phyloP scores from a whole-genome alignment of 768 basidiomycete species.

The Galerina sulciceps region DNA sequence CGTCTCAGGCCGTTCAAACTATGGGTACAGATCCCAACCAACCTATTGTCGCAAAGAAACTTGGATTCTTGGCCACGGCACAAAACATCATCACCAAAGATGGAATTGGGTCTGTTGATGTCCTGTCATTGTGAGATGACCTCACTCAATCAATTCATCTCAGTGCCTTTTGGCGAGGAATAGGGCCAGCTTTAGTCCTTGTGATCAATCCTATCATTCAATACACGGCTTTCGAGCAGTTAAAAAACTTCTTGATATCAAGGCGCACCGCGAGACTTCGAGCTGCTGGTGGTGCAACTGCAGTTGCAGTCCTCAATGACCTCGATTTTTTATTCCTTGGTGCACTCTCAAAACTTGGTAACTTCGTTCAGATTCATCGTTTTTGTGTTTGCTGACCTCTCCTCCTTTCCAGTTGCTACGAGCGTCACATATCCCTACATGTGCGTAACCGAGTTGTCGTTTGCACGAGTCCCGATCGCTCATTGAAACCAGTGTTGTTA shows the following conservation, averaged over 20 bases:
- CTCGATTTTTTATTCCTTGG: conserved; percentile 96
- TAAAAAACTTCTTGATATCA: conserved; percentile 82
- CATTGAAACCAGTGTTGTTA: conserved; percentile 58
- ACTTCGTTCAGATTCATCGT: conserved; percentile 17
- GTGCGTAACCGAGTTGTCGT: conserved; percentile 28
- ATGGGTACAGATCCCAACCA: conserved; percentile 40
- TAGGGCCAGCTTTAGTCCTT: conserved; percentile 91
- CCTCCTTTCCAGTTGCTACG: conserved; percentile 45
- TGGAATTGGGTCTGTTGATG: conserved; percentile 51
- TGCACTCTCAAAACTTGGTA: conserved; percentile 88
- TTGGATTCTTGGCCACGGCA: conserved; percentile 69
- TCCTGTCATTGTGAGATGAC: neutral
- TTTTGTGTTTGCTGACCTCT: neutral
- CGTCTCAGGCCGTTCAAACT: conserved; percentile 78
- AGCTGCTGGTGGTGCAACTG: conserved; percentile 43
- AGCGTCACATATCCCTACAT: conserved; percentile 54
- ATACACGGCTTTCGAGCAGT: conserved; percentile 94
- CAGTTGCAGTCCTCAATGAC: conserved; percentile 66
- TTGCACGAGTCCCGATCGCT: neutral
- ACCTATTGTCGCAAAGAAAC: conserved; percentile 45
- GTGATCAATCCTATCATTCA: conserved; percentile 95
- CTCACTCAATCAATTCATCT: conserved; percentile 1
- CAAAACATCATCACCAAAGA: conserved; percentile 71
- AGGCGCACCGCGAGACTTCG: conserved; percentile 60
- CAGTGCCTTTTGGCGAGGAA: conserved; percentile 89